Percentiles rank a stretch among this genome's conserved stretches.
These are phyloP conservation scores for Mortierella sp. DNA, from an alignment of 371 early-diverging fungal species.

Conservation along the genomic window DNA sequence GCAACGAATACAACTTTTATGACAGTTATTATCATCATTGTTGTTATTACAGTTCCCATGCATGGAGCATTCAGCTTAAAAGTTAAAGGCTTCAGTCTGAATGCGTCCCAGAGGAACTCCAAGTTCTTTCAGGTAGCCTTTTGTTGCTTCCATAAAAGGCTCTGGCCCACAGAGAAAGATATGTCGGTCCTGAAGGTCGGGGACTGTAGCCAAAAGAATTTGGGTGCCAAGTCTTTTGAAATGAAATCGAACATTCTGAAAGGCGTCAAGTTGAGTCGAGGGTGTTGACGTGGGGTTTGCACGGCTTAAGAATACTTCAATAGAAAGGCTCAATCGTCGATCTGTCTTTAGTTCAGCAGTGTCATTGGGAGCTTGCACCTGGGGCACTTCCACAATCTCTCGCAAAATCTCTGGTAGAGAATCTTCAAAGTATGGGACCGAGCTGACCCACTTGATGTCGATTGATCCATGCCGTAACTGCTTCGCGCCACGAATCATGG, in stretches of 20 bases:
- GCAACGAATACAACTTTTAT: no score
- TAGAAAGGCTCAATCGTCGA: not conserved
- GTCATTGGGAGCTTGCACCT: not conserved
- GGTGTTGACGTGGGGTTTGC: not conserved
- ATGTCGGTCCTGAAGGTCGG: conserved; percentile 26
- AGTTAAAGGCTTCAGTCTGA: conserved; percentile 26
- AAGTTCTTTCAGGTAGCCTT: conserved; percentile 12
- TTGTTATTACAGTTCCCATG: no score
- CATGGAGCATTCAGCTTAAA: not conserved
- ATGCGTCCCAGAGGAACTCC: conserved; percentile 12
- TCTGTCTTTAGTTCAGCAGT: not conserved
- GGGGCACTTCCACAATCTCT: conserved; percentile 4
- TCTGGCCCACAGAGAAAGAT: conserved; percentile 46
- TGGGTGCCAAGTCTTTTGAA: conserved; percentile 7
- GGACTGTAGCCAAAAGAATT: not conserved
- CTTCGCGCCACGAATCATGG: conserved; percentile 41
- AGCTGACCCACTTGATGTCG: conserved; percentile 33
- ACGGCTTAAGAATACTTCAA: conserved; percentile 23
- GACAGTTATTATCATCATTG: no score
- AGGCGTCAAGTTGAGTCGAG: not conserved
- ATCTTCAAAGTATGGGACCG: conserved; percentile 18
- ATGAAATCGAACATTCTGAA: conserved; percentile 1
- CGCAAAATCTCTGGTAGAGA: conserved; percentile 16
- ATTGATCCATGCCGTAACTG: conserved; percentile 3
- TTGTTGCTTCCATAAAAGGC: conserved; percentile 43